These are phyloP conservation scores for Hirsutella thompsonii DNA, from an alignment of 2,329 filamentous ascomycete species.

Conservation along the genomic window DNA sequence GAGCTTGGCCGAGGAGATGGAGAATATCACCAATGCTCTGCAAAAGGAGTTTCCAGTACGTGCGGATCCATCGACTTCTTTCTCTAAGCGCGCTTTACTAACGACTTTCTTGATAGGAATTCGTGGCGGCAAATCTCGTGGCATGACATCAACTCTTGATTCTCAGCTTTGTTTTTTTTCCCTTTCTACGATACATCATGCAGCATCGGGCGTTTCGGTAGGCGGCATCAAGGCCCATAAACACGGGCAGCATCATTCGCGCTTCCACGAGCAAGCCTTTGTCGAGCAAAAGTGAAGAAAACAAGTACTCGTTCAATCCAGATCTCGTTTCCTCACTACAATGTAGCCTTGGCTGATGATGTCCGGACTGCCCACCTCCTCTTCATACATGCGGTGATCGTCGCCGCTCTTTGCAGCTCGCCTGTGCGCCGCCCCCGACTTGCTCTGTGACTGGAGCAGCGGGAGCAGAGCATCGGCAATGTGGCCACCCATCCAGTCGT, in stretches of 20 bases:
- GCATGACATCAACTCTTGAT: slow-evolving; percentile 9
- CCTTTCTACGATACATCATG: neutral
- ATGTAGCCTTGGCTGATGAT: slow-evolving; percentile 39
- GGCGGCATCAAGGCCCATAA: neutral
- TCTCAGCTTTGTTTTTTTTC: neutral
- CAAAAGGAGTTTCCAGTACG: slow-evolving; percentile 65
- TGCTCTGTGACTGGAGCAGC: slow-evolving; percentile 21
- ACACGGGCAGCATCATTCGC: neutral
- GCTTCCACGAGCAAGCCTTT: neutral
- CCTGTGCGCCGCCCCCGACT: slow-evolving; percentile 9
- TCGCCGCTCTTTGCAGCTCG: slow-evolving; percentile 12
- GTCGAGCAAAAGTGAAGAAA: neutral
- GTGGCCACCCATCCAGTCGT: slow-evolving; percentile 47
- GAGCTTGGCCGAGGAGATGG: slow-evolving; percentile 76
- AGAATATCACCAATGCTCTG: slow-evolving; percentile 70
- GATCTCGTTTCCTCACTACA: slow-evolving; percentile 36
- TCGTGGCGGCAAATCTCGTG: slow-evolving; percentile 40
- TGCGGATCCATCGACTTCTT: neutral
- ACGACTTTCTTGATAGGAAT: slow-evolving; percentile 31
- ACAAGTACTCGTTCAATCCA: slow-evolving; percentile 27
- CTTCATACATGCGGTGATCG: slow-evolving; percentile 27
- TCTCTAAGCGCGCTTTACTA: neutral
- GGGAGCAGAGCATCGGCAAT: slow-evolving; percentile 39
- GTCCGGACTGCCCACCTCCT: slow-evolving; percentile 34
- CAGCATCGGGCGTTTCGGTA: slow-evolving; percentile 1